Evolutionary conservation across 1,139 yeast species (phyloP), one percentile per base, ranked within the genome.

Genomic region (Yamadazyma buinensis): DNA sequence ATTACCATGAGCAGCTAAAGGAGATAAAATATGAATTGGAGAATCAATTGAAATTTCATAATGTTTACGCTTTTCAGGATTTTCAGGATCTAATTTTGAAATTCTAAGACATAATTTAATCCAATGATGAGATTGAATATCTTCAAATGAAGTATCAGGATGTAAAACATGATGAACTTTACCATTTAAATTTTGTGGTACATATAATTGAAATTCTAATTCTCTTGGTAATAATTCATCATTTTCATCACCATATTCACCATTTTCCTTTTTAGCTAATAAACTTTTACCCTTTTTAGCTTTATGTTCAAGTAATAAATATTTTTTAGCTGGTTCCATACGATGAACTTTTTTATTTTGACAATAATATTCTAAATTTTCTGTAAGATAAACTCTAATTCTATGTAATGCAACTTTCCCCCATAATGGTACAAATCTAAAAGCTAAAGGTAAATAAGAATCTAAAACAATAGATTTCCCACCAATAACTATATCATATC

Each of bases 1-100:
- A 47, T 83, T 82, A 11, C 84, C 84, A 54, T 82, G 90, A 2
- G 86, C 83, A 35, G 88, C 84, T 28, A 67, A 50, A 13, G 71
- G 67, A 19, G 84, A 79, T 33, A 86, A 64, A 5, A 87, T 65
- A 48, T 85, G 95, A 42, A 88, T 78, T 7, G 97, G 97, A 8
- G 95, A 84, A 55, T 92, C 97, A 42, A 90, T 86, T 42, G 86
- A 80, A 30, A 92, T 83, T 59, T 92, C 97, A 52, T 84, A 92
- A 55, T 87, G 96, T 54, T 88, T 90, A 25, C 94, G 60, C 59
- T 74, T 82, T 30, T 65, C 66, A 1, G 74, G 67, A 34, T 74
- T 72, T 14, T 70, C 76, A 0, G 80, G 72, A 35, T 81, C 79
- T 9, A 67, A 55, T 45, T 75, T 77, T 11, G 95, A 84, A 20